phyloP scores from a whole-genome alignment of 768 basidiomycete species.

The Royoungia palumana region DNA sequence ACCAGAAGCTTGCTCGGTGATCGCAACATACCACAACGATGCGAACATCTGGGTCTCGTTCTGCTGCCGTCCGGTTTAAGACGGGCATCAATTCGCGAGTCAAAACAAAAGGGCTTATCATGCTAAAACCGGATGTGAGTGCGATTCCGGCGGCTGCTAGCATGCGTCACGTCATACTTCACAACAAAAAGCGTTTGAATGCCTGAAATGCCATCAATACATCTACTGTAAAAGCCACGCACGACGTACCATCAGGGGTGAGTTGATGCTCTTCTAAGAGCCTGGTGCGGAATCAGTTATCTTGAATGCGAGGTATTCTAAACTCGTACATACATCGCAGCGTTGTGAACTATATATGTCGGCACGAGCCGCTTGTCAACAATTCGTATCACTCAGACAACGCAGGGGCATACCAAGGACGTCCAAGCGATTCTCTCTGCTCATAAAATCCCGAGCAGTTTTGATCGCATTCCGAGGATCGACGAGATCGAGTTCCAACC shows the following conservation, averaged over 20 bases:
- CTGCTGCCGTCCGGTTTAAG: constrained; percentile 45
- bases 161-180: constrained; percentile 37
- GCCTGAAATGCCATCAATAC: constrained; percentile 26
- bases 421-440: constrained; percentile 51
- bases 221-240: background rate
- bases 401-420: constrained; percentile 39
- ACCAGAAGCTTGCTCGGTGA: background rate
- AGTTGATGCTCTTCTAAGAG: constrained; percentile 17
- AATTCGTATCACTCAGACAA: background rate
- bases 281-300: constrained; percentile 15
- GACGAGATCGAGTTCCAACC: constrained; percentile 49
- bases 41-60: constrained; percentile 53
- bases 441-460: constrained; percentile 48
- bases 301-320: background rate
- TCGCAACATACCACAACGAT: constrained; percentile 49
- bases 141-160: background rate
- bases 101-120: constrained; percentile 55
- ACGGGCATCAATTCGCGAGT: constrained; percentile 53
- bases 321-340: constrained; percentile 46
- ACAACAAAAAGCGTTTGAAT: constrained; percentile 39
- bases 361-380: background rate
- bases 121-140: constrained; percentile 24
- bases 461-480: constrained; percentile 47
- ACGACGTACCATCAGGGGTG: constrained; percentile 26
- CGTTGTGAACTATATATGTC: constrained; percentile 50